phyloP scores from a whole-genome alignment of 2,329 filamentous ascomycete species.

The Xylariaceae sp. region DNA sequence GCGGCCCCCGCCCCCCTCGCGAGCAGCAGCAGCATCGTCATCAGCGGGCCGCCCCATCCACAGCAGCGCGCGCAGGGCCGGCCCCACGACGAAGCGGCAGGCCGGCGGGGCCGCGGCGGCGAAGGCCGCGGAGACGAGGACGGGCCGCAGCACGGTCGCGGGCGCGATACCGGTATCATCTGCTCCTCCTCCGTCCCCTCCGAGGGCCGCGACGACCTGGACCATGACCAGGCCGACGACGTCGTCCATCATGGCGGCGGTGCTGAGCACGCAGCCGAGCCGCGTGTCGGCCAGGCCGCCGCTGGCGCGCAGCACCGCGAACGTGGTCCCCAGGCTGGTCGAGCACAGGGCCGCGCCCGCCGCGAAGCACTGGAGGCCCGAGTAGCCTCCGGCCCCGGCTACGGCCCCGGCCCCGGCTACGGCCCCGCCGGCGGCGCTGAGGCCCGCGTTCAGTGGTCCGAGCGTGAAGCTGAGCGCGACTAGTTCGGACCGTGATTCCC shows the following conservation, averaged over 20 bases:
- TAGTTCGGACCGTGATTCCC: too few species aligned
- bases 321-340: constrained; percentile 37
- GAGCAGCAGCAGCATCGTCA: too few species aligned
- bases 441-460: background rate
- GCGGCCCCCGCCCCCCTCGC: background rate
- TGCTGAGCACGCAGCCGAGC: constrained; percentile 56
- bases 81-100: constrained; percentile 38
- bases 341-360: constrained; percentile 25
- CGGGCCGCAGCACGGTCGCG: constrained; percentile 33
- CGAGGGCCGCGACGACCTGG: constrained; percentile 63
- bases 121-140: constrained; percentile 44
- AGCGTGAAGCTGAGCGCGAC: constrained; percentile 11
- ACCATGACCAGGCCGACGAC: constrained; percentile 72
- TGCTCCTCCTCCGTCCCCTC: constrained; percentile 10
- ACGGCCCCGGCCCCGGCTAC: too few species aligned
- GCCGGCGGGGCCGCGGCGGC: constrained; percentile 37
- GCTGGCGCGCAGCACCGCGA: constrained; percentile 43
- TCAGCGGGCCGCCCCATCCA: constrained; percentile 7
- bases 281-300: constrained; percentile 36
- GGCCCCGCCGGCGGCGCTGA: constrained; percentile 1
- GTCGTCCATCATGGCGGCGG: constrained; percentile 76
- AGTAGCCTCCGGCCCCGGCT: constrained; percentile 28
- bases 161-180: constrained; percentile 17
- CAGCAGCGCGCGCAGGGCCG: constrained; percentile 28
- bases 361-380: constrained; percentile 45